These are phyloP conservation scores for Geotrichum phurueaensis DNA, from an alignment of 1,139 yeast species.

Conservation along the genomic window DNA sequence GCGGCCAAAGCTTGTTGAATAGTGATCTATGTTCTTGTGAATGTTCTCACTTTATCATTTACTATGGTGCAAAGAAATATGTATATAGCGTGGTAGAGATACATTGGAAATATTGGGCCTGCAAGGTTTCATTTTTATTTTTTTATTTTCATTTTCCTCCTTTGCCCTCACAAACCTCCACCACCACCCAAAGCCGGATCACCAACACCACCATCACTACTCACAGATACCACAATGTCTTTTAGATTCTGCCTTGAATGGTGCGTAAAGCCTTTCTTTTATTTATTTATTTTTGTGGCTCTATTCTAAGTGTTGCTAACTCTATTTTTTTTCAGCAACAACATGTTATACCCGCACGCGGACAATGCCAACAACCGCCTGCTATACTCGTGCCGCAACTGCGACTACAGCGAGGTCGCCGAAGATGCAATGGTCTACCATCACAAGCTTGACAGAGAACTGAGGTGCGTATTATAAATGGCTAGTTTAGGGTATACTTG, in stretches of 20 bases:
- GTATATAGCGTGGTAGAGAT: no score
- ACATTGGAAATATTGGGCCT: no score
- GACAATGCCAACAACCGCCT: conserved; percentile 66
- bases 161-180: background rate
- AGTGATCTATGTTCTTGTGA: no score
- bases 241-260: conserved; percentile 91
- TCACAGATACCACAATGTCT: conserved; percentile 55
- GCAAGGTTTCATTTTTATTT: background rate
- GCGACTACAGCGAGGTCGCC: conserved; percentile 90
- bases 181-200: conserved; percentile 1
- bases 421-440: conserved; percentile 84
- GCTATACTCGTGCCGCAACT: conserved; percentile 89
- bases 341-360: conserved; percentile 97
- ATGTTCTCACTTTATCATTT: no score
- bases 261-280: conserved; percentile 30
- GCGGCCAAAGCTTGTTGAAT: no score
- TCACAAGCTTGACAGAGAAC: conserved; percentile 84
- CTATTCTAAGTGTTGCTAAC: conserved; percentile 7
- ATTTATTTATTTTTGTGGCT: no score
- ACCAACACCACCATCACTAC: conserved; percentile 6
- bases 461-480: conserved; percentile 34
- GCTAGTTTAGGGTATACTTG: background rate
- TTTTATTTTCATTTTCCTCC: background rate
- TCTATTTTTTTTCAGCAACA: conserved; percentile 54
- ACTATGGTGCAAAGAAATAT: no score